Percentiles rank a stretch among this genome's conserved stretches.
Evolutionary conservation across 2,329 filamentous ascomycete genomes (phyloP).

Genomic region (Trichoderma guizhouense): DNA sequence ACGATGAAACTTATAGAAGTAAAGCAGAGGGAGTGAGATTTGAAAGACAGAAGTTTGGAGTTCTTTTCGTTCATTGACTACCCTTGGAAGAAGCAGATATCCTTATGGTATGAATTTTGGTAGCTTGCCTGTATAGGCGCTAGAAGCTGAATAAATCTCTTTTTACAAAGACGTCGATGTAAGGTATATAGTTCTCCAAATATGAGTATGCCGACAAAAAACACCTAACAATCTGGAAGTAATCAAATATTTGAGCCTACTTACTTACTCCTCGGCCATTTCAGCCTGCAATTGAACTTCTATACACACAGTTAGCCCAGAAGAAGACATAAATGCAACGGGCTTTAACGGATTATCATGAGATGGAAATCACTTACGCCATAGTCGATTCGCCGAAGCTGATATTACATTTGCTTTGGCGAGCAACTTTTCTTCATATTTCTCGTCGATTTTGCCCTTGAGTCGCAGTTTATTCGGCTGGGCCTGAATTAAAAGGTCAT

Average conservation of each 20-base stretch:
- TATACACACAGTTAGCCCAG: constrained; percentile 23
- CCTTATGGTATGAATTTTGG: not conserved
- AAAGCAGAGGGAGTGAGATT: not conserved
- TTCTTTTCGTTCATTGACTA: not conserved
- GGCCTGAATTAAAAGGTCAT: constrained; percentile 40
- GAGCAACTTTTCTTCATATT: constrained; percentile 61
- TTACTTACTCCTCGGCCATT: constrained; percentile 41
- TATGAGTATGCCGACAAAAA: not conserved
- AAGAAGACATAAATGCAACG: too few relatives aligned
- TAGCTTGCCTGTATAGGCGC: not conserved
- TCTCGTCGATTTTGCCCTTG: constrained; percentile 53
- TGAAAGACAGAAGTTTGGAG: not conserved
- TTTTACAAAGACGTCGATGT: not conserved
- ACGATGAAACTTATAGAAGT: not conserved
- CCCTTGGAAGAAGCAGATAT: not conserved
- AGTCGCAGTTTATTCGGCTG: constrained; percentile 63
- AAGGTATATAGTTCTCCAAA: not conserved
- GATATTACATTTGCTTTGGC: constrained; percentile 66
- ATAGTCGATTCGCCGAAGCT: constrained; percentile 65
- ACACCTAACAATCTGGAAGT: not conserved
- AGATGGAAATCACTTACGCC: constrained; percentile 56
- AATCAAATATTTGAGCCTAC: not conserved
- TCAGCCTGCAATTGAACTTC: constrained; percentile 52
- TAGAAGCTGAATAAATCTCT: not conserved
- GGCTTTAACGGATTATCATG: too few relatives aligned